Evolutionary conservation across 768 basidiomycete genomes (phyloP).

Genomic region (Suillus ampliporus): DNA sequence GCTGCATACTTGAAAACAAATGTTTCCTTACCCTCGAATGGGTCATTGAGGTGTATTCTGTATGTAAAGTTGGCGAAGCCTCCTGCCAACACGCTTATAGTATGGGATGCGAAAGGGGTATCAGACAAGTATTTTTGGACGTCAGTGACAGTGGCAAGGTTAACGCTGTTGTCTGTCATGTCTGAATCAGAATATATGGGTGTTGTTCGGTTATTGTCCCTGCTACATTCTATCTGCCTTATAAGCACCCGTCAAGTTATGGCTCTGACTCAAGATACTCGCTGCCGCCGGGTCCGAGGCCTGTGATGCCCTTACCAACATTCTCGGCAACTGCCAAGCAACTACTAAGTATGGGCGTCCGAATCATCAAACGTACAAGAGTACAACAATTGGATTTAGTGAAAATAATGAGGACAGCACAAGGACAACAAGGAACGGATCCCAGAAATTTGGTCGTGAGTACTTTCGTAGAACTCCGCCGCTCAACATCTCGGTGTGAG

Average conservation of each 20-base stretch:
- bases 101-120: constrained; percentile 53
- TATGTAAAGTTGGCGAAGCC: constrained; percentile 64
- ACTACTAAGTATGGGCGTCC: background rate
- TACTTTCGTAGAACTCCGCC: constrained; percentile 12
- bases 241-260: too few relatives aligned
- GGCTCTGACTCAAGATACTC: background rate
- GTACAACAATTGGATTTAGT: constrained; percentile 18
- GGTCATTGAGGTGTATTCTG: constrained; percentile 50
- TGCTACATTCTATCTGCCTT: background rate
- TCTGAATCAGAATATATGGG: constrained; percentile 3
- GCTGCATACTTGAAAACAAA: constrained; percentile 65
- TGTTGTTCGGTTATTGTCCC: background rate
- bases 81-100: constrained; percentile 50
- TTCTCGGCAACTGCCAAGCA: background rate
- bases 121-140: constrained; percentile 49
- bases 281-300: background rate
- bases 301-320: background rate
- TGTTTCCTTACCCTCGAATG: constrained; percentile 49
- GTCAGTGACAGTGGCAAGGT: constrained; percentile 36
- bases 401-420: constrained; percentile 22
- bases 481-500: too few relatives aligned
- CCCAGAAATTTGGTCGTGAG: constrained; percentile 16
- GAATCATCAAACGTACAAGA: constrained; percentile 11
- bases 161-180: constrained; percentile 24
- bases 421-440: constrained; percentile 25